A percentile compares a stretch with the other conserved stretches of the same genome.
These are phyloP conservation scores for Theobroma cacao DNA, from an alignment of 345 rosid genomes.

Conservation along the genomic window DNA sequence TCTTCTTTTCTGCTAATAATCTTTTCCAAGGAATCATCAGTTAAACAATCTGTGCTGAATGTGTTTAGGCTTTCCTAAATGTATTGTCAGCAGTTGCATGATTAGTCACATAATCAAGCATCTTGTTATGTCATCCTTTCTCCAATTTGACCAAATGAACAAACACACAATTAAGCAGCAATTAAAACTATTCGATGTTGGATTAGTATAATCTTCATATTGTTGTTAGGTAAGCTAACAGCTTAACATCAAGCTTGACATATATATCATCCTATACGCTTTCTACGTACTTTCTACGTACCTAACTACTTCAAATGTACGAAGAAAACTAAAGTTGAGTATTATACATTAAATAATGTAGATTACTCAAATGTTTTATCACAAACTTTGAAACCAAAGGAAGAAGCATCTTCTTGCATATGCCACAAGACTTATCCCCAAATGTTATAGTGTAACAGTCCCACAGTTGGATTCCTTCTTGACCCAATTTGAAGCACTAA, in stretches of 20 bases:
- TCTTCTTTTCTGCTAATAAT: too few species aligned
- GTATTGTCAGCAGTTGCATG: neutral
- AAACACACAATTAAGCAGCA: neutral
- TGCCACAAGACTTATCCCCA: neutral
- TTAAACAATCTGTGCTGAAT: neutral
- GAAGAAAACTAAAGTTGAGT: neutral
- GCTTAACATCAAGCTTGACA: neutral
- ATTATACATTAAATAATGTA: neutral
- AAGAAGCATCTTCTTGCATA: neutral
- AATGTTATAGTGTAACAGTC: neutral
- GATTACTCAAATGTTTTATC: neutral
- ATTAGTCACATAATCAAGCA: neutral
- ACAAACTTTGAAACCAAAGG: neutral
- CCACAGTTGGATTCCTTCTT: neutral
- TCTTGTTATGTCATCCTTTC: neutral
- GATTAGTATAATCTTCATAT: neutral
- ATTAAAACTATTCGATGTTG: constrained; percentile 1
- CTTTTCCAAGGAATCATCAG: neutral
- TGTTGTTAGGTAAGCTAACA: constrained; percentile 25
- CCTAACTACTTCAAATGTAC: neutral
- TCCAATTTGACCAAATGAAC: constrained; percentile 1
- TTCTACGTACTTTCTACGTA: neutral
- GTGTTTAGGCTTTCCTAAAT: neutral
- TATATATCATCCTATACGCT: neutral
- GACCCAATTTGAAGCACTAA: constrained; percentile 39